A percentile compares a stretch with the other conserved stretches of the same genome.
Conservation (phyloP, 2,329 filamentous ascomycete genomes). For the Beauveria bassiana region DNA sequence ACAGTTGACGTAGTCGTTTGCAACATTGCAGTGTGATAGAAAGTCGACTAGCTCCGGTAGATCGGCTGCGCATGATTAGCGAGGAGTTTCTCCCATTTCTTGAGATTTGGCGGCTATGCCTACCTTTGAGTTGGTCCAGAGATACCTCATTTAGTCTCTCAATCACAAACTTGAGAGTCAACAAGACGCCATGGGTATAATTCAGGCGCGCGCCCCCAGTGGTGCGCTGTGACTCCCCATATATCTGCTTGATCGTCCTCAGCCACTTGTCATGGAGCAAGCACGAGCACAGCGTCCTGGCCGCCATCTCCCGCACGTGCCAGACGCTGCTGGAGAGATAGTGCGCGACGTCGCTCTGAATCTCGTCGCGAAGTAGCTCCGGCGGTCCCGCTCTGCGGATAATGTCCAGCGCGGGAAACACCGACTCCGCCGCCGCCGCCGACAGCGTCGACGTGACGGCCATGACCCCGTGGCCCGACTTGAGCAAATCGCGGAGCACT, state of each 20-base stretch:
- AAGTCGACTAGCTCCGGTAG: constrained; percentile 23
- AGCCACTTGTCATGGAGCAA: constrained; percentile 46
- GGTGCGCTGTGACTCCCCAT: constrained; percentile 22
- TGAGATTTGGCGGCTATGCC: constrained; percentile 17
- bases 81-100: not conserved
- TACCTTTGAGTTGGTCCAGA: constrained; percentile 34
- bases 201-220: constrained; percentile 34
- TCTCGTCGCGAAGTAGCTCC: constrained; percentile 41
- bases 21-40: constrained; percentile 21
- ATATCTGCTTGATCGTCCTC: constrained; percentile 28
- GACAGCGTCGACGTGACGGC: constrained; percentile 25
- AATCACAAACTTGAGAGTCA: constrained; percentile 49
- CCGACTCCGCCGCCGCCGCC: constrained; percentile 52
- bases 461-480: constrained; percentile 39
- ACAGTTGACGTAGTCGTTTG: constrained; percentile 20
- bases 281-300: constrained; percentile 61
- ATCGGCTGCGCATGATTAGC: constrained; percentile 22
- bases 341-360: constrained; percentile 50
- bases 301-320: constrained; percentile 76
- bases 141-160: constrained; percentile 44
- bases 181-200: constrained; percentile 48
- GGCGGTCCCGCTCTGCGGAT: constrained; percentile 65
- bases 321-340: constrained; percentile 65
- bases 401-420: constrained; percentile 79
- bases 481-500: constrained; percentile 56